phyloP scores from a whole-genome alignment of 768 basidiomycete genomes.

The Boletus rubropictus region DNA sequence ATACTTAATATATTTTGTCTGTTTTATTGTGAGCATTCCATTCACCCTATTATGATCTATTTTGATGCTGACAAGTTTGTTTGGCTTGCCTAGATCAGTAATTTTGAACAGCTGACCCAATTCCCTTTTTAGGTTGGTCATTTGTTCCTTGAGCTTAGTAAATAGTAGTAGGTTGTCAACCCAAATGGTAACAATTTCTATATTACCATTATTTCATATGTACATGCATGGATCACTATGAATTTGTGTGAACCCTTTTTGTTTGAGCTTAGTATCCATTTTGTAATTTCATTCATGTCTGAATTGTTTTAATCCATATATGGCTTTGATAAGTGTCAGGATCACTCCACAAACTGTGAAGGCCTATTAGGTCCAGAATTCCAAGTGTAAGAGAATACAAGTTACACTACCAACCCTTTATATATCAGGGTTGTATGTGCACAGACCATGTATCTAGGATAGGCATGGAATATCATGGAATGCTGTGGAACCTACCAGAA shows the following conservation, averaged over 20 bases:
- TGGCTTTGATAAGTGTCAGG: no score
- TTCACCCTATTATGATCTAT: background rate
- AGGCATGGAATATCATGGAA: no score
- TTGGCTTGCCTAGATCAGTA: background rate
- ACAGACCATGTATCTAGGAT: no score
- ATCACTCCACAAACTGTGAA: no score
- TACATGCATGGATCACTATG: background rate
- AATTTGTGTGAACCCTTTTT: background rate
- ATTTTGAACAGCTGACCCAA: background rate
- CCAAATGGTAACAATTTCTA: background rate
- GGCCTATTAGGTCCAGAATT: no score
- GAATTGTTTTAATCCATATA: no score
- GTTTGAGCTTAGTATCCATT: background rate
- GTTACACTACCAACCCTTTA: no score
- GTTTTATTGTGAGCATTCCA: background rate
- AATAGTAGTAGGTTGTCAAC: background rate
- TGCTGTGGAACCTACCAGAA: no score
- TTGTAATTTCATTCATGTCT: conserved; percentile 17
- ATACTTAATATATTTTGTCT: conserved; percentile 8
- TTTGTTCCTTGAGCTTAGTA: accelerated
- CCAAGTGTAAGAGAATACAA: no score
- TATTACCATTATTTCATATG: background rate
- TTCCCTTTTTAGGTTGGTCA: background rate
- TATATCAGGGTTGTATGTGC: no score
- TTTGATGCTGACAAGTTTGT: background rate